Evolutionary conservation across 768 basidiomycete genomes (phyloP), one percentile per base, ranked within the genome.

Genomic region (Xerocomus spinulosus): DNA sequence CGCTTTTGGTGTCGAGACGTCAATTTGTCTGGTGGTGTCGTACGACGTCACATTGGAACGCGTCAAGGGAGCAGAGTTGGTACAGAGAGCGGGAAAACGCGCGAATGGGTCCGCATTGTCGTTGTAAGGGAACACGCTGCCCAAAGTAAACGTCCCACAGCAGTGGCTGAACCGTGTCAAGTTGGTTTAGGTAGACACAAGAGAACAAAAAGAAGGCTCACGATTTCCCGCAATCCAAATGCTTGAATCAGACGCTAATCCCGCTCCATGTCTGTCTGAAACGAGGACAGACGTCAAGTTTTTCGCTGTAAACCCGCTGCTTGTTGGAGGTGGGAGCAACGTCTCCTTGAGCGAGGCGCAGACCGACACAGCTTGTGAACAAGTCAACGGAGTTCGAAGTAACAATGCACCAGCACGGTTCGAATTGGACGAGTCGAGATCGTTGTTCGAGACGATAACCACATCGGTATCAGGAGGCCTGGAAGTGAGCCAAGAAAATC

Each of bases 31-130:
- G 13, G 52, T 29, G 9, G 28, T 54, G 20, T 62, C 57, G 17
- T 50, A 44, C 5, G 54, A 49, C 29, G 26, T 28, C 10, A 52
- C 47, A n/a, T 62, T 59, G n/a, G 54, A 55, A 40, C 50, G 55
- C n/a, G 52, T 49, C 34, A 63, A 30, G 0, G 50, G 55, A 24
- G 50, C 55, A 14, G 61, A 54, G 24, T 63, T 61, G 15, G 51
- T 52, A 36, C 55, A 60, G 13, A 61, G 52, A 3, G 44, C 48
- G 3, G 52, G 50, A 12, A 57, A 49, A 9, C 26, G 32, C 7
- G 29, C 21, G 14, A 34, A 35, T 9, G 30, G 39, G 28, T 46
- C 33, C 2, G 14, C 34, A 20, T 9, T 34, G 23, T 39, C 21
- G 13, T 41, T n/a, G 20, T 14, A n/a, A 2, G 20, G 21, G 4